Evolutionary conservation across 345 rosid species (phyloP), one percentile per base, ranked within the genome.

Genomic region (Eucalyptus viminalis): DNA sequence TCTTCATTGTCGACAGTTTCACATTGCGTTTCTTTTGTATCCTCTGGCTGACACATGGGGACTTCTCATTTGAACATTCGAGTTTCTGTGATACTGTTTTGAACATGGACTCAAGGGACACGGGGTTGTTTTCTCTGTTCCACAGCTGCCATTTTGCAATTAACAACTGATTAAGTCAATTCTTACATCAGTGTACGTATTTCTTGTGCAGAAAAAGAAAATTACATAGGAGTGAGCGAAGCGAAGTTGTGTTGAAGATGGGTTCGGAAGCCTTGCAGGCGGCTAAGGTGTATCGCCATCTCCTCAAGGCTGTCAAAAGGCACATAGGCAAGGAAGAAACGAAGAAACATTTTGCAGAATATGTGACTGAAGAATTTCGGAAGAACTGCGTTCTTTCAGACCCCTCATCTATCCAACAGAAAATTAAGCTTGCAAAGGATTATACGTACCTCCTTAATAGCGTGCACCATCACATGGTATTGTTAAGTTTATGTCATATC

Each of bases 391-490:
- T 86, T 80, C 69, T 93, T 14, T 51, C 65, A 3, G 95, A 93
- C 86, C 92, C 90, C 34, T 91, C 91, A 24, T 87, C 88, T 10
- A 85, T 90, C 43, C 91, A 89, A 88, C 96, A 94, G 92, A 96
- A 92, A 89, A 89, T 97, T 40, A 95, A 92, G 89, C 95, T 96
- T 53, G 98, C 97, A 47, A 93, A 91, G 8, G 94, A 97, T 60
- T 96, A 97, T 89, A 93, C 95, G 7, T 93, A 91, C 89, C 92
- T 95, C 80, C 94, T 96, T 87, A 94, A 93, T 90, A 94, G 96
- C 83, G 95, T 98, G 85, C 99, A 97, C 90, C 95, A 96, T 90
- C 99, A 97, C 91, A 95, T 94, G 99, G 98, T 96, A 89, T 25
- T 69, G 81, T 14, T 50, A n/a, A 72, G 22, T 72, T 40, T 40